Evolutionary conservation across 139 green algal species (phyloP).

Genomic region (Tetradesmus lagerheimii): DNA sequence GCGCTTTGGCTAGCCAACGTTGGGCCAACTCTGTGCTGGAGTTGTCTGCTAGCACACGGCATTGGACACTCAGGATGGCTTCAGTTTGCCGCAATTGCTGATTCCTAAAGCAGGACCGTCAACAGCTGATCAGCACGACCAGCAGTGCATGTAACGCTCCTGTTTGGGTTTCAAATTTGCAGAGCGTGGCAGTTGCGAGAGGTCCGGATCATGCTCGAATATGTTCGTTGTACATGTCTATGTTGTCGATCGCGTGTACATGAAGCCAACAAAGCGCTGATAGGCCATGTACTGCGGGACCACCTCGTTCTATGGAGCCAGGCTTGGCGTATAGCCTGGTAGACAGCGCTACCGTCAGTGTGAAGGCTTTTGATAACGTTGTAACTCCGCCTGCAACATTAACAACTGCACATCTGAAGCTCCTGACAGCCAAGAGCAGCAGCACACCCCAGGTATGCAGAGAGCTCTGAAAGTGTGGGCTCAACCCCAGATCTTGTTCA

Average conservation of each 20-base stretch:
- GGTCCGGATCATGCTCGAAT: not conserved
- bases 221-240: no score
- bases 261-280: not conserved
- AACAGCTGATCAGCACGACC: no score
- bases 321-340: not conserved
- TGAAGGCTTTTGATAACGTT: not conserved
- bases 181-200: no score
- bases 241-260: not conserved
- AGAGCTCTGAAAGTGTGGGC: not conserved
- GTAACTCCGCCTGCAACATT: no score
- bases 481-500: no score
- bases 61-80: not conserved
- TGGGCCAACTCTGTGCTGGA: no score
- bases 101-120: no score
- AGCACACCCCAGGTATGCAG: not conserved
- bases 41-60: not conserved
- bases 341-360: no score
- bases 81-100: no score
- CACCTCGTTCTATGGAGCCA: not conserved
- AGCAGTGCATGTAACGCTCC: no score
- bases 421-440: not conserved
- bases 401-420: not conserved
- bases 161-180: no score
- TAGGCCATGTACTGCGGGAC: not conserved
- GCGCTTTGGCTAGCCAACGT: not conserved